Evolutionary conservation across 2,329 filamentous ascomycete genomes (phyloP), one percentile per base, ranked within the genome.

Genomic region (Clonostachys byssicola): DNA sequence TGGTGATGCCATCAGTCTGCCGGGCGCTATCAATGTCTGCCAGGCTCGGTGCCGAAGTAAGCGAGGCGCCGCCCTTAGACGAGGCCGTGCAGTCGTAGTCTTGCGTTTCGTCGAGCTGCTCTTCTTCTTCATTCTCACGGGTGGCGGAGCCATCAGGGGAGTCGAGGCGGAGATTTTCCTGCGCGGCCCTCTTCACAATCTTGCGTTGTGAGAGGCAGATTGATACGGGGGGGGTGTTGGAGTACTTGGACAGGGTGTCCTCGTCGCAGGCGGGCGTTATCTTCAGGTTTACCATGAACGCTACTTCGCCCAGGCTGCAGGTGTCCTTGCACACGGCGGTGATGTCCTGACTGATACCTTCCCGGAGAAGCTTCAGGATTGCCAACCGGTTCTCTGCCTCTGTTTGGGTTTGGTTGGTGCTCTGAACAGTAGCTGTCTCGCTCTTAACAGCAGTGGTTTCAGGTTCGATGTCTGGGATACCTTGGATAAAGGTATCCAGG

Each of bases 321-420:
- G 45, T 46, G 51, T 80, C 77, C 51, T 68, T 74, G 53, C 73
- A 77, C 16, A 79, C 60, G 58, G 70, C 69, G 39, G 71, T 66
- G 18, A 80, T 68, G 46, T 78, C 76, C 9, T 60, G 57, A 36
- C 73, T 66, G 40, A 80, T 72, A 17, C 72, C 71, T 12, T 68
- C 60, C 48, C 66, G 69, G 20, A 80, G 62, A 8, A 63, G 64
- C 3, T 65, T 59, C 7, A 75, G 53, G 7, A 77, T 54, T 1
- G 50, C 58, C 35, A 30, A 10, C 10, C 23, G 23, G 23, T 10
- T 10, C 23, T 30, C 23, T 30, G 23, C 23, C 5, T 30, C 23
- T 30, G 23, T 30, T 9, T 30, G 23, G 9, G 23, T 1, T 30
- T 30, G 23, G 23, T 10, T 30, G 9, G 9, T 30, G 8, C 23